Evolutionary conservation across 108 stramenopile species (phyloP), one percentile per base, ranked within the genome.

Genomic region (Pseudonitzschia pungens): DNA sequence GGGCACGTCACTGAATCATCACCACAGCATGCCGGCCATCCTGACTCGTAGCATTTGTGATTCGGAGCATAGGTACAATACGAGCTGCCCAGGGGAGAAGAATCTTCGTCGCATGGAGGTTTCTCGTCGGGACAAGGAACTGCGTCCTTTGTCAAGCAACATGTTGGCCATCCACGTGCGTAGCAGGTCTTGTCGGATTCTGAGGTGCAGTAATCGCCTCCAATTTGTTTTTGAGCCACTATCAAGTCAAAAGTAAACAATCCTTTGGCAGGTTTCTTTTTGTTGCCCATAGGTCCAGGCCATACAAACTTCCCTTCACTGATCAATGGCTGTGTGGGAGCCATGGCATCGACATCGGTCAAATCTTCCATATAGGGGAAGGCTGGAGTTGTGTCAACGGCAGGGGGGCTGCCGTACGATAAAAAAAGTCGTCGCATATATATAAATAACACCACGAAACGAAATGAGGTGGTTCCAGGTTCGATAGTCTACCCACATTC

Each of bases 101-200:
- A 20, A 56, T 56, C 26, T 12, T 10, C 26, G 1, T 56, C 55
- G 20, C 55, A 56, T 14, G 55, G 10, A 56, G 55, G 55, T 20
- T 56, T 56, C 55, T 56, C 55, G 9, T 56, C 26, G 55, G 55
- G 55, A 20, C 55, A 56, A 20, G 14, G n/a, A n/a, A n/a, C 55
- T 9, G 10, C 20, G 10, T 0, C 21, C 14, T 20, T 27, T 26
- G 21, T 20, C 16, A 22, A 10, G 20, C 55, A 56, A 20, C 55
- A 56, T 10, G 55, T 27, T 20, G 55, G 55, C 55, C 55, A 56
- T 9, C 55, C 21, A 14, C 9, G 21, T 10, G 26, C 26, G 20
- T 56, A 56, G 20, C 55, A 56, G 55, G 55, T 26, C 21, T 56
- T 26, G 55, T 56, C 55, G 0, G 55, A 27, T 9, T 12, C 10